Conservation (phyloP, 768 basidiomycete species). For the Leccinum barrowsii region DNA sequence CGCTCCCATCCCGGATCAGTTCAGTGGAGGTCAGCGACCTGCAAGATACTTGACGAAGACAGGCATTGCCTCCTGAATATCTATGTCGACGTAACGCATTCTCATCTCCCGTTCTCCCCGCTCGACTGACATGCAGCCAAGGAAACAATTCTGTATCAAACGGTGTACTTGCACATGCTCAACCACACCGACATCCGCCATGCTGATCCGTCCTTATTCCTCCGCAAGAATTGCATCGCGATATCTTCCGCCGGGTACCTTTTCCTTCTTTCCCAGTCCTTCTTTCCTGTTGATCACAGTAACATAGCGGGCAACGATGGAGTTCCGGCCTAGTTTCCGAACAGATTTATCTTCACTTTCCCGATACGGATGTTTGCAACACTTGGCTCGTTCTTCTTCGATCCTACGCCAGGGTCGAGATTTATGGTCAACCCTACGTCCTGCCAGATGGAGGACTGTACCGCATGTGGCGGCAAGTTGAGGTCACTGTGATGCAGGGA, state of each 20-base stretch:
- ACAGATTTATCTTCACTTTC: conserved; percentile 73
- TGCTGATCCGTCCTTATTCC: conserved; percentile 73
- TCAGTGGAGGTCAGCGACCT: conserved; percentile 72
- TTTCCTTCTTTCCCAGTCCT: background rate
- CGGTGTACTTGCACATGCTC: conserved; percentile 67
- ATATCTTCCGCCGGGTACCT: conserved; percentile 62
- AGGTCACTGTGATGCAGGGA: conserved; percentile 69
- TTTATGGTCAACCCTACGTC: conserved; percentile 59
- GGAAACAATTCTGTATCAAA: conserved; percentile 73
- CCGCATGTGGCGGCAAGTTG: conserved; percentile 84
- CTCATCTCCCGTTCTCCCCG: background rate
- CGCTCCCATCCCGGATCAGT: conserved; percentile 48
- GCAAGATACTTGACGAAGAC: conserved; percentile 66
- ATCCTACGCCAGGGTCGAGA: conserved; percentile 78
- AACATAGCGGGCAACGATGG: conserved; percentile 57
- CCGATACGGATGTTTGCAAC: conserved; percentile 56
- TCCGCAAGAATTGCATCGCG: conserved; percentile 69
- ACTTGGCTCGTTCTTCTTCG: conserved; percentile 79
- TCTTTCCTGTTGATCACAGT: conserved; percentile 7
- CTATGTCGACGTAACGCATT: conserved; percentile 62
- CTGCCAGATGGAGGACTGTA: conserved; percentile 70
- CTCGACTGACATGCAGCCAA: conserved; percentile 30
- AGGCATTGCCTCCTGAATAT: conserved; percentile 66
- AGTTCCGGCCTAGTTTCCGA: conserved; percentile 48
- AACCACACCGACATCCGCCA: conserved; percentile 79